Base-by-base conservation (phyloP, 306 rosid genomes). In the Canavalia ensiformis region DNA sequence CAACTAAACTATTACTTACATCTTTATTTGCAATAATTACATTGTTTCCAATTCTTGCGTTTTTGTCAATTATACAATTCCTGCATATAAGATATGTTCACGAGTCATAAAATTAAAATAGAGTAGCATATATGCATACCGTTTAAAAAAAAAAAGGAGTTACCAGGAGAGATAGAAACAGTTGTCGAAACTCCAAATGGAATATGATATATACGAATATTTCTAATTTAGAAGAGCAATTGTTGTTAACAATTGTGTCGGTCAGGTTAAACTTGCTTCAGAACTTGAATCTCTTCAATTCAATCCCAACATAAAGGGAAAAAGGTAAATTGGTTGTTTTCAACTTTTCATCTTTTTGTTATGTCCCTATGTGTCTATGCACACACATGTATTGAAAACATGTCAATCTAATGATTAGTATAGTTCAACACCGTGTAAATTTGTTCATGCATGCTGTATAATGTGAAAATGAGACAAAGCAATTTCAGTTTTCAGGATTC, bases 1-100 rank as follows among this genome's bases (percentile, higher is more conserved):
- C 39, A 60, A 45, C 49, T 49, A 54, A 51, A 41, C 51, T 29
- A 45, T 55, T 29, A 85, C 90, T 88, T 73, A 88, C 90, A 35
- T 88, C 88, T 82, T 80, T 88, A 75, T 88, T 88, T 72, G 85
- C 83, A 71, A 88, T 85, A 75, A 80, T 68, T 78, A 85, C 90
- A 59, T 85, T 79, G 72, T 72, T 82, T 76, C 90, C 90, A 67
- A 88, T 85, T 82, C 88, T 82, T 49, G 88, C 90, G 29, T 88
- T 85, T 75, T 88, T 88, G 82, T 88, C 90, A 68, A 88, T 88
- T 82, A 88, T 82, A 76, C 90, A 88, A 41, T 80, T 85, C 88
- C 90, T 88, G 86, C 83, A 71, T 46, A 57, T 8, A 39, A 83
- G 42, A 63, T 46, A 41, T 5, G 34, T 25, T 4, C 34, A 31